phyloP scores from a whole-genome alignment of 2,329 filamentous ascomycete species.

The Penicillium sclerotiorum region DNA sequence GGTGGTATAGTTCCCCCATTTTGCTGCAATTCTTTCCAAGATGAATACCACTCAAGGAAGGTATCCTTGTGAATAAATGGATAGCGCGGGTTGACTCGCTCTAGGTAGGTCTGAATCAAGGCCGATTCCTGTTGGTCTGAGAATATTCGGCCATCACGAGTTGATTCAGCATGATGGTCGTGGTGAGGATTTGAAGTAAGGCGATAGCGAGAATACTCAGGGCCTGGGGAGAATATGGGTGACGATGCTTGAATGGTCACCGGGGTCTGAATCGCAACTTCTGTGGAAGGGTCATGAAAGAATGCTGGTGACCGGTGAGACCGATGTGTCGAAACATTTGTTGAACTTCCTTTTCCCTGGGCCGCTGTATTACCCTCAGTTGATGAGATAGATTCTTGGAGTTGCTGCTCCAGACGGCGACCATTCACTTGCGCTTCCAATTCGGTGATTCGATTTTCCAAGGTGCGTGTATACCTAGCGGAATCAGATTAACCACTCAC shows the following conservation, averaged over 20 bases:
- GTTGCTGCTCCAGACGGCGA: not conserved
- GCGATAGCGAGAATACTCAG: not conserved
- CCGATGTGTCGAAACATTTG: no score
- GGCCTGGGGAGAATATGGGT: not conserved
- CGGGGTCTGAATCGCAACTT: not conserved
- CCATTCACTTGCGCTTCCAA: not conserved
- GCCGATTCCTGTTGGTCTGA: conserved; percentile 5
- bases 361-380: no score
- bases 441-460: not conserved
- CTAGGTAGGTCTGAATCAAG: conserved; percentile 13
- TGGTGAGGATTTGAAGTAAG: not conserved
- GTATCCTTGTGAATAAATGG: conserved; percentile 16
- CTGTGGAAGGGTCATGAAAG: no score
- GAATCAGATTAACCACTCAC: no score
- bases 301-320: no score
- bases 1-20: not conserved
- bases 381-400: not conserved
- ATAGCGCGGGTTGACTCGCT: conserved; percentile 21
- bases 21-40: conserved; percentile 11
- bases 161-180: not conserved
- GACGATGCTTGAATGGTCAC: not conserved
- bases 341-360: no score
- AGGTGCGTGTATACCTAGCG: not conserved
- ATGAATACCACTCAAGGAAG: conserved; percentile 16
- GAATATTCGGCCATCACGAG: not conserved